Base-by-base conservation (phyloP, 139 green algal genomes). In the Asterochloris erici region DNA sequence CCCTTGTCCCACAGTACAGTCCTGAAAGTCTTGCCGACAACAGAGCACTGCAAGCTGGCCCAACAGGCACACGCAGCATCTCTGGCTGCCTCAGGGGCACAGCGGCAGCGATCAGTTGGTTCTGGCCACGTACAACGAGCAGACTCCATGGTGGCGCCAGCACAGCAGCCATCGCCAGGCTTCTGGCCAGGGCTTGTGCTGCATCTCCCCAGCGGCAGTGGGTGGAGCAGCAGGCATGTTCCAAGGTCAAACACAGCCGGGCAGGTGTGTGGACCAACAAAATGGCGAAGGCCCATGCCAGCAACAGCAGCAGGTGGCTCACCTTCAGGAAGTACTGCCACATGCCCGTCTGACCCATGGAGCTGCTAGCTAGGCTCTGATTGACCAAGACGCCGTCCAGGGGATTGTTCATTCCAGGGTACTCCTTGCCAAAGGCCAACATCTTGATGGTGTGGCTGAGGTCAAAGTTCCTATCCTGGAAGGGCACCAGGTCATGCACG, bases 321-420 rank as follows among this genome's bases (percentile, higher is more conserved):
- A 96, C 94, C 89, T 98, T 99, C 9, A 99, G 86, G 83, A 98
- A 98, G 85, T 99, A 99, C 82, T 99, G 95, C 87, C 91, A 98
- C 92, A 97, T 94, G 81, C 95, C 96, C 21, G 87, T 91, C 28
- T 38, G 27, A 9, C 82, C 84, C 73, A 82, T 85, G 11, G 71
- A 82, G 38, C 83, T 83, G 14, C 82, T 62, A 17, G 64, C 24
- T 15, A 66, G 77, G 15, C 63, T 26, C 68, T 85, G 71, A 14
- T 73, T 47, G 28, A 90, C 84, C 60, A 81, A 83, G 24, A 87
- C 85, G 12, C 86, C 85, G 79, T 97, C 95, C 84, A 97, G 88
- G 23, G 95, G 95, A 85, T 97, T 97, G 38, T 85, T 85, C 89
- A 95, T 93, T 64, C 94, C 94, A 14, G 86, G 93, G 86, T 94